Percentiles rank a stretch among this genome's conserved stretches.
phyloP scores from a whole-genome alignment of 1,284 basidiomycete genomes.

The Fomitiporia mediterranea region DNA sequence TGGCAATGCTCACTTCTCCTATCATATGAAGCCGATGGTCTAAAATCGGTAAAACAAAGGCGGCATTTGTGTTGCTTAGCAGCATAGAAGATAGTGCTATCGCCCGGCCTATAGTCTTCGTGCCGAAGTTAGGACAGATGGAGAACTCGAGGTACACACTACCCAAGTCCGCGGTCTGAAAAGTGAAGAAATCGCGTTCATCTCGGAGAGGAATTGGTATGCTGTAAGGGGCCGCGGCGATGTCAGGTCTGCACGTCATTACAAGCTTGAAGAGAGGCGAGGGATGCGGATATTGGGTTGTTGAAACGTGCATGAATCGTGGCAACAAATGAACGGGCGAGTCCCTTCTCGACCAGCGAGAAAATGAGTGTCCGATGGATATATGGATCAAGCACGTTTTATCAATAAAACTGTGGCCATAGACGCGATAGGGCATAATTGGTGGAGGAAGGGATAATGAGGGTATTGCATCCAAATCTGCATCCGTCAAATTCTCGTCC shows the following conservation, averaged over 20 bases:
- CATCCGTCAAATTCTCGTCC: conserved; percentile 44
- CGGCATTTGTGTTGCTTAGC: conserved; percentile 47
- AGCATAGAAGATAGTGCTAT: conserved; percentile 82
- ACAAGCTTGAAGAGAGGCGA: conserved; percentile 90
- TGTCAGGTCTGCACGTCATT: conserved; percentile 79
- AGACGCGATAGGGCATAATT: conserved; percentile 93
- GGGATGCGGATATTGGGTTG: conserved; percentile 60
- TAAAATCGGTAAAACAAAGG: conserved; percentile 78
- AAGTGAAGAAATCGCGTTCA: conserved; percentile 80
- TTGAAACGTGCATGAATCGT: conserved; percentile 59
- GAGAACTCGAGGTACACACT: conserved; percentile 88
- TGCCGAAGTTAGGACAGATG: conserved; percentile 97
- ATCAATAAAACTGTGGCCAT: conserved; percentile 90
- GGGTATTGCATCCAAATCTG: conserved; percentile 88
- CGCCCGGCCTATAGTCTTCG: conserved; percentile 93
- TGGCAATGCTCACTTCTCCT: conserved; percentile 67
- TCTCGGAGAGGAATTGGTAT: conserved; percentile 83
- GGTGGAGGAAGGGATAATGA: conserved; percentile 93
- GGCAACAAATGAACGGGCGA: conserved; percentile 61
- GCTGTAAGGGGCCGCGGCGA: conserved; percentile 82
- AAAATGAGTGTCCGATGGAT: conserved; percentile 69
- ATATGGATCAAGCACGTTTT: conserved; percentile 86
- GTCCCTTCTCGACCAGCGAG: conserved; percentile 27
- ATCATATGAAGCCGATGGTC: conserved; percentile 93
- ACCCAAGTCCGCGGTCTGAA: conserved; percentile 78